Evolutionary conservation across 352 stramenopile species (phyloP), one percentile per base, ranked within the genome.

Genomic region (Phytophthora colocasiae): DNA sequence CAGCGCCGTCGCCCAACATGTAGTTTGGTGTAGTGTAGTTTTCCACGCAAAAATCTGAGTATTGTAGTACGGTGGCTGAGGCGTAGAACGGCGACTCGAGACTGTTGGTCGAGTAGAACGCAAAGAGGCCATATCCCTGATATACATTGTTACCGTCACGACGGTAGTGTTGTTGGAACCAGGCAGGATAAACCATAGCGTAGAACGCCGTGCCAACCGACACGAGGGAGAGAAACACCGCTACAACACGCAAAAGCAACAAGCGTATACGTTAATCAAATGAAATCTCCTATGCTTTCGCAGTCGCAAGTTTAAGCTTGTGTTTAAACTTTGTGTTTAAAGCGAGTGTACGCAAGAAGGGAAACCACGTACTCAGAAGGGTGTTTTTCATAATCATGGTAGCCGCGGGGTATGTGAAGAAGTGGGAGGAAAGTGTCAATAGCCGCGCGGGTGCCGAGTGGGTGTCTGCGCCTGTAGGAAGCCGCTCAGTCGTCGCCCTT

Each of bases 111-210:
- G 87, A 95, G 81, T 93, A 92, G 63, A 93, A 93, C 15, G 81
- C 79, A 61, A 93, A 95, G 44, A 95, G 74, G 0, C 87, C 87
- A 58, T 89, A 95, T 26, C 85, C 80, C 71, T 95, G 87, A 66
- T 86, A 95, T 26, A 95, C 75, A 58, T 92, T 61, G 14, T 80
- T 83, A 14, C 83, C 84, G 43, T 91, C 75, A 43, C 81, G 85
- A 43, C 83, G 79, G 71, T 93, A 95, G 62, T 91, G 83, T 68
- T 95, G 87, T 67, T 92, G 83, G 75, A 95, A 95, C 87, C 87
- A 95, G 27, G 87, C 85, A 8, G 87, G 87, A 62, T 93, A 95
- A 11, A 78, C 83, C 65, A 91, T 82, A 40, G 85, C 80, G 71
- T 92, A 93, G 72, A 92, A 92, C 45, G 85, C 82, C 19, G 81